Percentiles rank a stretch among this genome's conserved stretches.
Evolutionary conservation across 1,284 basidiomycete species (phyloP).

Genomic region (Fomitopsis betulina): DNA sequence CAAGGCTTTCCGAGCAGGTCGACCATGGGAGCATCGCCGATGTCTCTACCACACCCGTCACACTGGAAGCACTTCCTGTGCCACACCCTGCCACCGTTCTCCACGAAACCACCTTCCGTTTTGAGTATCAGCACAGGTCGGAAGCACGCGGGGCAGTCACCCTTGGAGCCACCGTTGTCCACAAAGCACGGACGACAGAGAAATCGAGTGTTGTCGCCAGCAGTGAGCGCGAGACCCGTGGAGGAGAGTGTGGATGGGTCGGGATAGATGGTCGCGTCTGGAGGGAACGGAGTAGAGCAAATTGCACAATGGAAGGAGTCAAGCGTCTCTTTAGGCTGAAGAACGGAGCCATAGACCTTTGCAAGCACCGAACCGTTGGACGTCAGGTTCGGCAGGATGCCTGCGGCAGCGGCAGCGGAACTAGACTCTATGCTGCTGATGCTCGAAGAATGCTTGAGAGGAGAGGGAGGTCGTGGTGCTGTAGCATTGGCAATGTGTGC

Average conservation of each 20-base stretch:
- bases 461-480: conserved; percentile 45
- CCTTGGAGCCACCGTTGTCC: conserved; percentile 68
- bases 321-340: conserved; percentile 73
- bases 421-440: conserved; percentile 37
- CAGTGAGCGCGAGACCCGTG: conserved; percentile 15
- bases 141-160: conserved; percentile 59
- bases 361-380: conserved; percentile 58
- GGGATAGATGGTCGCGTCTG: conserved; percentile 80
- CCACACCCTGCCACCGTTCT: conserved; percentile 66
- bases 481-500: conserved; percentile 54
- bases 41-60: conserved; percentile 63
- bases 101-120: conserved; percentile 71
- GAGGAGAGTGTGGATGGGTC: conserved; percentile 43
- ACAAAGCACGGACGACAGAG: conserved; percentile 71
- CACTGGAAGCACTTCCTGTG: conserved; percentile 77
- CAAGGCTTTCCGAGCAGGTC: conserved; percentile 76
- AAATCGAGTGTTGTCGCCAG: conserved; percentile 44
- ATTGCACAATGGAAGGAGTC: conserved; percentile 59
- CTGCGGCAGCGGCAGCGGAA: conserved; percentile 34
- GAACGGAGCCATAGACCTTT: conserved; percentile 77
- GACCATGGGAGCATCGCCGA: conserved; percentile 71
- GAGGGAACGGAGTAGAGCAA: conserved; percentile 63
- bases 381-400: conserved; percentile 49
- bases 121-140: conserved; percentile 69
- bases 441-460: conserved; percentile 45